Conservation (phyloP, 2,329 filamentous ascomycete genomes). For the Exophiala xenobiotica region DNA sequence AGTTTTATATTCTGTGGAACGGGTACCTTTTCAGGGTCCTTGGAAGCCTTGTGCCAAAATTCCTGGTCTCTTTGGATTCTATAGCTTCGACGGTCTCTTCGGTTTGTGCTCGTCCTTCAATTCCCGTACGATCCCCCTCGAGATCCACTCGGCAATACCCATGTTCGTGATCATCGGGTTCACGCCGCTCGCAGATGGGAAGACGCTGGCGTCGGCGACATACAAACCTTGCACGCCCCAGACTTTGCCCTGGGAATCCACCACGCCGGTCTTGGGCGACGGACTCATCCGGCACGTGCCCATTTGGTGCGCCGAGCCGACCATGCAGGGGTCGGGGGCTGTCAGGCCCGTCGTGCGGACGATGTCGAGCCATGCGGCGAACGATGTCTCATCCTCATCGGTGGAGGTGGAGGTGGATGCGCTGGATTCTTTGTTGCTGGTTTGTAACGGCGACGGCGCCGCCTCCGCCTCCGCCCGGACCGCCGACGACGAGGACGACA, state of each 20-base stretch:
- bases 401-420: no score
- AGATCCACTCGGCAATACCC: slow-evolving; percentile 50
- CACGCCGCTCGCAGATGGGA: slow-evolving; percentile 52
- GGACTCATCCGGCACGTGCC: slow-evolving; percentile 51
- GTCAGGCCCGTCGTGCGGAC: slow-evolving; percentile 49
- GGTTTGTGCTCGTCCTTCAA: slow-evolving; percentile 3
- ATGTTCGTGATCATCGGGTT: slow-evolving; percentile 55
- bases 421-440: background rate
- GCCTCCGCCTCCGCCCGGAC: no score
- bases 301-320: slow-evolving; percentile 52
- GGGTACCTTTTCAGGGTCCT: no score
- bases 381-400: slow-evolving; percentile 49
- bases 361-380: slow-evolving; percentile 56
- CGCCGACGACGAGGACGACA: background rate
- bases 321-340: slow-evolving; percentile 44
- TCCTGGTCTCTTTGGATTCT: background rate
- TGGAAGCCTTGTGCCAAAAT: no score
- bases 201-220: slow-evolving; percentile 51
- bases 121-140: slow-evolving; percentile 36
- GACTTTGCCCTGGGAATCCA: slow-evolving; percentile 46
- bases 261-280: slow-evolving; percentile 43
- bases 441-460: background rate
- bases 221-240: slow-evolving; percentile 49
- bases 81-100: slow-evolving; percentile 1
- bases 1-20: no score